Base-by-base conservation (phyloP, 805 yeast species). In the Cephaloascus albidus region DNA sequence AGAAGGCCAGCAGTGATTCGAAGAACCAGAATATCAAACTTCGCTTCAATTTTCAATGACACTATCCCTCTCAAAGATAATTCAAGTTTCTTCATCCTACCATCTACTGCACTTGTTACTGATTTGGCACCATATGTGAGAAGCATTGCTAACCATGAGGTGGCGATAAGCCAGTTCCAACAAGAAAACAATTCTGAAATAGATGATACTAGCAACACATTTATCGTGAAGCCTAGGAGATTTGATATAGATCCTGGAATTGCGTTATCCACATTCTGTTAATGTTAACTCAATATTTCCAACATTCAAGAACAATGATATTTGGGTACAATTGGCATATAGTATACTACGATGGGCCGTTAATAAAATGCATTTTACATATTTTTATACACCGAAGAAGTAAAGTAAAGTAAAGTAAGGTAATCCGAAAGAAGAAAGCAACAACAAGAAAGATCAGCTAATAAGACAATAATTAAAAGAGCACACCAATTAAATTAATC, bases 401-500 rank as follows among this genome's bases (percentile, higher is more conserved):
- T n/a, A n/a, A n/a, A n/a, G n/a, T n/a, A n/a, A n/a, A n/a, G n/a
- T n/a, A n/a, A n/a, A n/a, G n/a, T n/a, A n/a, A n/a, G n/a, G n/a
- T n/a, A n/a, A n/a, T n/a, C n/a, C n/a, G n/a, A n/a, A n/a, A n/a
- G n/a, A n/a, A n/a, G n/a, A n/a, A n/a, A n/a, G n/a, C n/a, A n/a
- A n/a, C n/a, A n/a, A n/a, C n/a, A n/a, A n/a, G n/a, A n/a, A n/a
- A n/a, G n/a, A n/a, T n/a, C n/a, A n/a, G n/a, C n/a, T n/a, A n/a
- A n/a, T n/a, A n/a, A n/a, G n/a, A n/a, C n/a, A n/a, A n/a, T n/a
- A n/a, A n/a, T n/a, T n/a, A n/a, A n/a, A n/a, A n/a, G n/a, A n/a
- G n/a, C n/a, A n/a, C n/a, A n/a, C n/a, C n/a, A n/a, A n/a, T 47
- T 48, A 69, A 35, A 78, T 76, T 38, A 78, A 61, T 40, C 70